Base-by-base conservation (phyloP, 495 filamentous ascomycete species). In the Penicillium coffeae region DNA sequence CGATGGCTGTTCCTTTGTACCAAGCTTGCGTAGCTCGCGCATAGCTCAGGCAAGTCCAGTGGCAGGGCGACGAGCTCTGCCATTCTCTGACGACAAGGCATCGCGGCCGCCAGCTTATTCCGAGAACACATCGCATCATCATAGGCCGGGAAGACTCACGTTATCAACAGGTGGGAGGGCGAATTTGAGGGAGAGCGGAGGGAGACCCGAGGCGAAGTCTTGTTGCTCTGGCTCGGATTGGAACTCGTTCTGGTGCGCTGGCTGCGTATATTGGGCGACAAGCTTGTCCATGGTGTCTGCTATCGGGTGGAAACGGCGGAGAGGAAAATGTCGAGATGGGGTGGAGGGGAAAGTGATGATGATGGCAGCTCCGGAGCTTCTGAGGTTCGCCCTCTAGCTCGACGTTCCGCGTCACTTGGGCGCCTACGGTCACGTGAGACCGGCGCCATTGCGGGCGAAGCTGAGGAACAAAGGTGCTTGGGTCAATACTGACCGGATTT, bases 131-230 rank as follows among this genome's bases (percentile, higher is more conserved):
- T n/a, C n/a, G n/a, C n/a, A n/a, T n/a, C n/a, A n/a, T n/a, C n/a
- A 10, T 10, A 30, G 25, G 10, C 25, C 25, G 25, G 25, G 8
- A 37, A 9, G 10, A 65, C 83, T 66, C 74, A 96, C 91, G 63
- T 93, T 87, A 50, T 87, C 82, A 70, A 96, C 81, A n/a, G 93
- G 92, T 45, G 93, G 93, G 66, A 98, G 84, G 57, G 86, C 83
- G 69, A 98, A 98, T 66, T 88, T 90, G 55, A 96, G 82, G 15
- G 87, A 89, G 52, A 95, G 71, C 55, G 89, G 81, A 51, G 84
- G 79, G 44, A 80, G 74, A 54, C 81, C 74, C 52, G 80, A 73
- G 60, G 71, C 77, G 57, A 88, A 76, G 59, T 94, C 88, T 58
- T 83, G 73, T 64, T 91, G 80, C 52, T 94, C 85, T 66, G 89